Base-by-base conservation (phyloP, 305 asterid genomes). In the Solanum hybrid region DNA sequence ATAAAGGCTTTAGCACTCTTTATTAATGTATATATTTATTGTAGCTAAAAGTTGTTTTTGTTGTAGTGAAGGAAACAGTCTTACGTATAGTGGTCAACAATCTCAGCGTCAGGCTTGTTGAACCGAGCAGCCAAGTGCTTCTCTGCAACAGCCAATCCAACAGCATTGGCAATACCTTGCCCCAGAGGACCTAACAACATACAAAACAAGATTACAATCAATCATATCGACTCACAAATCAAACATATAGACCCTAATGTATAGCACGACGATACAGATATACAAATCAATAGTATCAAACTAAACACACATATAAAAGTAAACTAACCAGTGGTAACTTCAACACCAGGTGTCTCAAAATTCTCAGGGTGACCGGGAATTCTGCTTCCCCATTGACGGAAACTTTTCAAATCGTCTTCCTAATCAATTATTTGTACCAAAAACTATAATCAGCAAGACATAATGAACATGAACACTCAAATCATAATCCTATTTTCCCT, bases 351-450 rank as follows among this genome's bases (percentile, higher is more conserved):
- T 4, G 99, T 97, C 96, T 96, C 99, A 89, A 97, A 97, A 92
- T 97, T 97, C 95, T 97, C 99, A 8, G 99, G 99, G 93, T 97
- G 99, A 86, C 99, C 99, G 1, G 99, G 99, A 61, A 98, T 96
- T 91, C 31, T 93, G 95, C 99, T 97, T 90, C 93, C 99, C 99
- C 99, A 97, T 91, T 97, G 99, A 69, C 99, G 96, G 94, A 97
- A 97, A 75, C 87, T 90, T 94, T 95, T 96, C 95, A 97, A 95
- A 92, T 97, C 99, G 77, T 96, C 99, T 91, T 96, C 99, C 99
- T 96, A 89, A 28, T 16, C 57, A 83, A 51, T 42, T 51, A 83
- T 26, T 46, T 46, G 36, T 83, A 83, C 29, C 69, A 83, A 83
- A 26, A 71, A 64, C 34, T 36, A 31, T 76, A 22, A 79, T 93